Base-by-base conservation (phyloP, 192 early-diverging fungal genomes). In the Umbelopsis isabellina region DNA sequence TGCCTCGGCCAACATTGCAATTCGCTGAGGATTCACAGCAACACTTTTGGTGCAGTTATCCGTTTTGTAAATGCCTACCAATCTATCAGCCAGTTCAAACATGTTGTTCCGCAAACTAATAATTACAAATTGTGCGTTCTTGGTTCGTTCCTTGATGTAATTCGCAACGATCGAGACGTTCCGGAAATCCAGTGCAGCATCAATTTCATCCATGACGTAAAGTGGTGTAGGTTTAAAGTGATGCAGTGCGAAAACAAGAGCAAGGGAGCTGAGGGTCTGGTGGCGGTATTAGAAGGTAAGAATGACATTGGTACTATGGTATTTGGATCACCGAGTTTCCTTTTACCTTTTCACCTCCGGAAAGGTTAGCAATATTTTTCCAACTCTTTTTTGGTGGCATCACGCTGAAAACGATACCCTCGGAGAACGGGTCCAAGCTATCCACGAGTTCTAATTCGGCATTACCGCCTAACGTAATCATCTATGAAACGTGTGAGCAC, bases 171-270 rank as follows among this genome's bases (percentile, higher is more conserved):
- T 99, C 15, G 95, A 98, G 22, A 98, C 97, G 76, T 99, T 99
- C 67, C 97, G 86, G 83, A 98, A 99, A 82, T 99, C 98, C 23
- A 98, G 83, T 1, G 98, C 98, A 0, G 97, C 97, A 81, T 99
- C 98, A 75, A 99, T 99, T 82, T 99, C 98, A 82, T 99, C 98
- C 96, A 99, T 98, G 47, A 99, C 95, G 78, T 99, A 99, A 8
- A 98, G 79, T n/a, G 97, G 98, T 21, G 98, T 99, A 12, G 98
- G 98, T 77, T 98, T 98, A 88, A 93, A 99, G 77, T 98, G 97
- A 79, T 99, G 98, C 67, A 99, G 84, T 1, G 98, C 97, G 86
- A 99, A 99, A 11, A 99, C 97, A 49, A 99, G 85, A 7, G 98
- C 98, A 46, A 99, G 84, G n/a, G 98, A 99, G 79, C 92, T 94